Conservation (phyloP, 331 rosid genomes). For the Prunus yedoensis region DNA sequence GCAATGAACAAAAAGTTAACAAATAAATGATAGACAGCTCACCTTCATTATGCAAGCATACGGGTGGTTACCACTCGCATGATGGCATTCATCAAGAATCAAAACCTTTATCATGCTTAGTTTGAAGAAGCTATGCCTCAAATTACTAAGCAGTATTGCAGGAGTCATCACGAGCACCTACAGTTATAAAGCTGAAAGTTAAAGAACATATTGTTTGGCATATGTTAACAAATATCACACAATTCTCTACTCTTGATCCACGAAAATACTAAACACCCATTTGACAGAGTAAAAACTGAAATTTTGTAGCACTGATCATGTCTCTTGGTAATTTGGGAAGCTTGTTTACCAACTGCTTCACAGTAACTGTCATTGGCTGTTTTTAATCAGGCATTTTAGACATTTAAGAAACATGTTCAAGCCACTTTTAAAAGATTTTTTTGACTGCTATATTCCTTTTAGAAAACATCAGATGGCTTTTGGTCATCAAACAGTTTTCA, state of each 20-base stretch:
- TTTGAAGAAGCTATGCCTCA: constrained; percentile 70
- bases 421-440: background rate
- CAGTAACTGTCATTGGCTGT: too few species aligned
- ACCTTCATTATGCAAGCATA: constrained; percentile 79
- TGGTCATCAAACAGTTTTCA: background rate
- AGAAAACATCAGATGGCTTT: background rate
- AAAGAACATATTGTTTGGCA: background rate
- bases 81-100: constrained; percentile 89
- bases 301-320: too few species aligned
- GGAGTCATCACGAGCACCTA: constrained; percentile 95
- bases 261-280: too few species aligned
- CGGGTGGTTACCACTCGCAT: constrained; percentile 62
- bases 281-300: too few species aligned
- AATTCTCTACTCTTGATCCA: too few species aligned
- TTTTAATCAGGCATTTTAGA: background rate
- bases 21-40: constrained; percentile 21
- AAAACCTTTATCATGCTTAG: constrained; percentile 72
- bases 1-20: constrained; percentile 10
- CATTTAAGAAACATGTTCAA: background rate
- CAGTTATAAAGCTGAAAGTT: constrained; percentile 16
- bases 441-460: background rate
- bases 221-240: background rate
- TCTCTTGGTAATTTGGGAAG: too few species aligned
- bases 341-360: too few species aligned
- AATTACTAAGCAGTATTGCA: constrained; percentile 57